Conservation (phyloP, 75 land plant genomes). For the Larix kaempferi region DNA sequence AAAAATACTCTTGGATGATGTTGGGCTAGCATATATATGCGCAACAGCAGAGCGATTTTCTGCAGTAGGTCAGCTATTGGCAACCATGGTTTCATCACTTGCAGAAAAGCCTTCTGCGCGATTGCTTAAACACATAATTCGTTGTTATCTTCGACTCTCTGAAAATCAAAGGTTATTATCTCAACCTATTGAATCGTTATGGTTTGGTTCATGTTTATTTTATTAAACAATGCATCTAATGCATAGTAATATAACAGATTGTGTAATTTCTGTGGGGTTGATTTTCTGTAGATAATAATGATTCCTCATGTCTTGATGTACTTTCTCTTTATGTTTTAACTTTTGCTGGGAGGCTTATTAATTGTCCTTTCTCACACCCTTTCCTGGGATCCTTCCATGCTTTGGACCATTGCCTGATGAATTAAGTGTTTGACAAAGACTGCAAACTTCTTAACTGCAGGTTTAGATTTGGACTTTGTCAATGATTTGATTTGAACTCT, state of each 20-base stretch:
- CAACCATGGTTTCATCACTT: slow-evolving; percentile 80
- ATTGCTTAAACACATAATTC: slow-evolving; percentile 88
- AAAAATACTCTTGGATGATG: slow-evolving; percentile 90
- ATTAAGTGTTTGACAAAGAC: background rate
- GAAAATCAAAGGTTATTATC: slow-evolving; percentile 72
- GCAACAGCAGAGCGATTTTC: slow-evolving; percentile 94
- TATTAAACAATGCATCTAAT: background rate
- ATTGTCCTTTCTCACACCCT: too few relatives aligned
- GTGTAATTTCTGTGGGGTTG: background rate
- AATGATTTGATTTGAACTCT: too few relatives aligned
- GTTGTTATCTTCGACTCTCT: slow-evolving; percentile 93
- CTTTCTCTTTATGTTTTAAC: background rate
- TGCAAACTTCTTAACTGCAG: background rate
- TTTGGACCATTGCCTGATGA: background rate
- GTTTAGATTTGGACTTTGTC: too few relatives aligned
- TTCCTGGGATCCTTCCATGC: background rate
- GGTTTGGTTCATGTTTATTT: background rate
- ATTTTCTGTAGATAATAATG: background rate
- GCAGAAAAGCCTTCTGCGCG: slow-evolving; percentile 83
- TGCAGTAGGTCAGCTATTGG: slow-evolving; percentile 87
- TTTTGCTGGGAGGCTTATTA: background rate
- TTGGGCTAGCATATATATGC: slow-evolving; percentile 93
- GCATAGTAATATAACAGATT: too few relatives aligned
- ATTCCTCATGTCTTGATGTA: background rate
- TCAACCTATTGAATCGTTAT: background rate